Evolutionary conservation across 306 rosid genomes (phyloP).

Genomic region (Glycine latifolia): DNA sequence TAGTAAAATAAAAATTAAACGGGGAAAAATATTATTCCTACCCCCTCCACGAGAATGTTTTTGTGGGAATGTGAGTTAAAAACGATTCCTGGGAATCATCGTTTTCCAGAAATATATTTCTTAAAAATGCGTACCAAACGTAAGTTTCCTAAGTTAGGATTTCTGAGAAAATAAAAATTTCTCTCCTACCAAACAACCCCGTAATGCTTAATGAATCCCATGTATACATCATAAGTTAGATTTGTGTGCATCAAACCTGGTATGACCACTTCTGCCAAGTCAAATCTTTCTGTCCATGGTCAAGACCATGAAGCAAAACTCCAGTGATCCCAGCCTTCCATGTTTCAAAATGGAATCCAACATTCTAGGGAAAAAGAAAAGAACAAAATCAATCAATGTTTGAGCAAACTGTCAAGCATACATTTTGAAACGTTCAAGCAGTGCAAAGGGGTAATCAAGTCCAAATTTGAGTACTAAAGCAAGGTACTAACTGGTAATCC

Average conservation of each 20-base stretch:
- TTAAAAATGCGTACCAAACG: too few species aligned
- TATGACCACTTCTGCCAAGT: conserved; percentile 86
- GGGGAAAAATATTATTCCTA: too few species aligned
- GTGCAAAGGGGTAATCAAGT: not conserved
- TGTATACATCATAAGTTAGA: not conserved
- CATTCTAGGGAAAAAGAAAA: conserved; percentile 58
- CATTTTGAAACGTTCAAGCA: conserved; percentile 1
- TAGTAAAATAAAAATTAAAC: too few species aligned
- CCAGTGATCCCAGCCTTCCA: conserved; percentile 85
- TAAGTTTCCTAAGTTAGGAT: too few species aligned
- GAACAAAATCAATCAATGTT: conserved; percentile 7
- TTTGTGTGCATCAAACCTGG: conserved; percentile 62
- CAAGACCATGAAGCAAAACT: conserved; percentile 77
- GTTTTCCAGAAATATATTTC: too few species aligned
- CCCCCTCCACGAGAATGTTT: too few species aligned
- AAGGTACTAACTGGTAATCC: conserved; percentile 82
- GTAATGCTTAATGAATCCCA: too few species aligned
- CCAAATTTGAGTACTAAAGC: conserved; percentile 29
- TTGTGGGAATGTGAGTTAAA: too few species aligned
- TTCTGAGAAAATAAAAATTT: too few species aligned
- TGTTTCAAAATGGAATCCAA: conserved; percentile 79
- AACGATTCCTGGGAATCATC: too few species aligned
- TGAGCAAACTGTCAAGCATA: conserved; percentile 5
- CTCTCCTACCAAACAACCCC: too few species aligned
- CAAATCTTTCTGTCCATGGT: conserved; percentile 71